A percentile compares a stretch with the other conserved stretches of the same genome.
Conservation (phyloP, 148 eudicot genomes). For the Linanthus parryae region DNA sequence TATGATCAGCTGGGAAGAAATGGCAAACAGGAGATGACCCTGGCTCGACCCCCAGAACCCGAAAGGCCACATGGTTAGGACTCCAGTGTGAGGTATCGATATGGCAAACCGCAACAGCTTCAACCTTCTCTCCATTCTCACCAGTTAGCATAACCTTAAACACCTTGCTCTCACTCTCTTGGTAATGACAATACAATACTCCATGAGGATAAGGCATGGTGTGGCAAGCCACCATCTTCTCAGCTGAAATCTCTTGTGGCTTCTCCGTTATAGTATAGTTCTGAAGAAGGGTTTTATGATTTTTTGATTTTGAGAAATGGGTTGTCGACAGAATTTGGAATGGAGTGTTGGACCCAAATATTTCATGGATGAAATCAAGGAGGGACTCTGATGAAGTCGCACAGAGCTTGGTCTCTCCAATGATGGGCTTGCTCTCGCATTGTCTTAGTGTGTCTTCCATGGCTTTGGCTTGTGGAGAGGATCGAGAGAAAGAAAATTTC, state of each 20-base stretch:
- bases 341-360: conserved; percentile 12
- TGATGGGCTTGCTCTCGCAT: conserved; percentile 25
- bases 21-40: conserved; percentile 44
- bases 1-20: no score
- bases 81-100: conserved; percentile 52
- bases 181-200: conserved; percentile 54
- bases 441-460: conserved; percentile 28
- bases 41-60: conserved; percentile 30
- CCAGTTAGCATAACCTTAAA: conserved; percentile 31
- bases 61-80: conserved; percentile 36
- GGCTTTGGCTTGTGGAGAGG: conserved; percentile 30
- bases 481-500: conserved; percentile 12
- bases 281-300: conserved; percentile 36
- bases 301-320: conserved; percentile 15
- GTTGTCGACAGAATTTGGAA: conserved; percentile 35
- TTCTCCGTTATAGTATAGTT: conserved; percentile 38
- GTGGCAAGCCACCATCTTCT: no score
- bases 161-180: conserved; percentile 29
- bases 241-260: conserved; percentile 19
- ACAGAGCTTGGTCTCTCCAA: conserved; percentile 33
- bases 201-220: conserved; percentile 70
- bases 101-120: conserved; percentile 56
- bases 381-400: conserved; percentile 39
- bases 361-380: conserved; percentile 16
- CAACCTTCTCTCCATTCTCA: conserved; percentile 34